These are phyloP conservation scores for Tephrocybe sp. DNA, from an alignment of 768 basidiomycete species.

Conservation along the genomic window DNA sequence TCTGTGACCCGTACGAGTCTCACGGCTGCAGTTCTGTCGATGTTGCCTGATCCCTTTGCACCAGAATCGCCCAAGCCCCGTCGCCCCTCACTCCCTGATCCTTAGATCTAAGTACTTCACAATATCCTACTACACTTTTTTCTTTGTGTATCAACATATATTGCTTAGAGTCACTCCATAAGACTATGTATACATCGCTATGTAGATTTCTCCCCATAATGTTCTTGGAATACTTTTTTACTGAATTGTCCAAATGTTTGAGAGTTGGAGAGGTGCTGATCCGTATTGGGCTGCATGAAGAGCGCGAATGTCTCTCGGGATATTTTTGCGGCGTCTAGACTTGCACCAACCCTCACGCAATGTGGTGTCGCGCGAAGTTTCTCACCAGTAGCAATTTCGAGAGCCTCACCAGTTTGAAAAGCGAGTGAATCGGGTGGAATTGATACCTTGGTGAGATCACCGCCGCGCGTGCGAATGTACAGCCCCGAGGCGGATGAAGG, in stretches of 20 bases:
- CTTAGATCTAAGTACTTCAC: constrained; percentile 16
- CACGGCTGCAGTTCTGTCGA: constrained; percentile 58
- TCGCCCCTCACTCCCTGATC: constrained; percentile 35
- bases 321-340: constrained; percentile 43
- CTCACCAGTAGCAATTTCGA: constrained; percentile 83
- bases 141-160: constrained; percentile 14
- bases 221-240: constrained; percentile 69
- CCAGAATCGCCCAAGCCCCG: constrained; percentile 39
- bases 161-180: constrained; percentile 20
- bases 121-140: background rate
- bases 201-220: constrained; percentile 34
- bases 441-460: constrained; percentile 73
- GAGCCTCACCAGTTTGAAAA: constrained; percentile 96
- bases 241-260: constrained; percentile 91
- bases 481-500: constrained; percentile 82
- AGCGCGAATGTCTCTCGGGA: constrained; percentile 87
- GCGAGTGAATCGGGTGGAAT: constrained; percentile 87
- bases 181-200: constrained; percentile 16
- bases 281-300: constrained; percentile 86
- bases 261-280: constrained; percentile 63
- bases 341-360: constrained; percentile 76
- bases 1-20: constrained; percentile 61
- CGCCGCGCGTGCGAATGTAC: constrained; percentile 86
- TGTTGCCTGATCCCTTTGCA: constrained; percentile 53
- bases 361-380: constrained; percentile 91